Base-by-base conservation (phyloP, 768 basidiomycete genomes). In the Xerocomellus amylosporus region DNA sequence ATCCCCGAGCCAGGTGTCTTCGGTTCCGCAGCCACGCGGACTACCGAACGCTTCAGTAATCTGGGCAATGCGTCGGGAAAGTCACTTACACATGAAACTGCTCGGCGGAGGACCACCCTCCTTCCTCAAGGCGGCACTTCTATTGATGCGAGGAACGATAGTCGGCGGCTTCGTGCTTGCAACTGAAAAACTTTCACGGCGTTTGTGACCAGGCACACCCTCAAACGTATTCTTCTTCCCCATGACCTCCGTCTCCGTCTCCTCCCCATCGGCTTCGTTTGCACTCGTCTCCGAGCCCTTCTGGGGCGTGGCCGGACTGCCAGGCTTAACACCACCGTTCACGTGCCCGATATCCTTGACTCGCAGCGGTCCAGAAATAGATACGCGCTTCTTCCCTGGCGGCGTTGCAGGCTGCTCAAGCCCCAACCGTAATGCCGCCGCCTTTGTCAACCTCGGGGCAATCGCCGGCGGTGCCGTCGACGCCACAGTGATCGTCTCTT, bases 121-220 rank as follows among this genome's bases (percentile, higher is more conserved):
- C 67, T 77, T 79, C 46, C 77, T 68, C 55, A 81, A 58, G 12
- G 69, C 64, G 20, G 80, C 77, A 46, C 76, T 77, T 59, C 58
- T 71, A 58, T 81, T 82, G 33, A 70, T 63, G 17, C 77, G 68
- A 7, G 82, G 81, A 6, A 65, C 55, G n/a, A 80, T 72, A 1
- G 66, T 65, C 9, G 80, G 80, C 10, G 74, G 59, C 46, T 64
- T 66, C 10, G 74, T 75, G 56, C 79, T 81, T 17, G 85, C 79
- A 9, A 93, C 91, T 7, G 82, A 69, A 57, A 93, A 85, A 14
- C 81, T 82, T 65, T 90, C 88, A 26, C 86, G 74, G 51, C 90
- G 77, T 71, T 93, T 93, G 64, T 93, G 90, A 0, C 90, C 90
- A 6, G 91, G 90, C 4, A 93, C 85, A 33, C 89, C 89, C 0